Evolutionary conservation across 176 grass and related monocot species (phyloP), one percentile per base, ranked within the genome.

Genomic region (Alloteropsis semialata): DNA sequence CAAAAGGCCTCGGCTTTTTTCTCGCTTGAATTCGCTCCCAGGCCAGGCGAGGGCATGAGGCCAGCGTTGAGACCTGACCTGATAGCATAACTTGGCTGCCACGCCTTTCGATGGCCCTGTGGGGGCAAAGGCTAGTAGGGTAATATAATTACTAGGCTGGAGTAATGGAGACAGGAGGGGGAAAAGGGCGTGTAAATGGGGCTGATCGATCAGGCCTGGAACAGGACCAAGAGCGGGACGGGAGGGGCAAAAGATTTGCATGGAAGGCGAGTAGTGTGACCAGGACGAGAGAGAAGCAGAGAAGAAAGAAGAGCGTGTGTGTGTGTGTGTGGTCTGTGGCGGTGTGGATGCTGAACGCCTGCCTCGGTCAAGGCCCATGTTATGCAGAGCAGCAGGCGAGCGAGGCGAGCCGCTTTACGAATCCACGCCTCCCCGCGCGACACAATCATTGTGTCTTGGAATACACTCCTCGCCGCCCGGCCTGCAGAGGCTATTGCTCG

Each of bases 361-460:
- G 89, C 66, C 45, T 86, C 84, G 95, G 91, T 94, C 90, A 98
- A 93, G 88, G 86, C 75, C 82, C 92, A 89, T 69, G 90, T 94
- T 90, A 82, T 89, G 92, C 81, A 56, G 77, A 84, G 71, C 81
- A 62, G 77, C 85, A 75, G 13, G 37, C 38, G 0, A 69, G 67
- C 39, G 36, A 39, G 33, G 16, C 5, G 3, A 10, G 77, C 87
- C 85, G 53, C 77, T 81, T 91, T 98, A 89, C 86, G 76, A 84
- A 85, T 94, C 89, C 93, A 99, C 93, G 91, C 97, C 87, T 98
- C 85, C 87, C 89, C 82, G 86, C 88, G 90, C 82, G 85, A 94
- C 81, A 94, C 87, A 89, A 96, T 99, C 87, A 99, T 99, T 90
- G 18, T 99, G 87, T 90, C 97, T 99, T 99, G 93, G 75, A 81